A percentile compares a stretch with the other conserved stretches of the same genome.
Conservation (phyloP, 371 early-diverging fungal genomes). For the Mucor saturninus region DNA sequence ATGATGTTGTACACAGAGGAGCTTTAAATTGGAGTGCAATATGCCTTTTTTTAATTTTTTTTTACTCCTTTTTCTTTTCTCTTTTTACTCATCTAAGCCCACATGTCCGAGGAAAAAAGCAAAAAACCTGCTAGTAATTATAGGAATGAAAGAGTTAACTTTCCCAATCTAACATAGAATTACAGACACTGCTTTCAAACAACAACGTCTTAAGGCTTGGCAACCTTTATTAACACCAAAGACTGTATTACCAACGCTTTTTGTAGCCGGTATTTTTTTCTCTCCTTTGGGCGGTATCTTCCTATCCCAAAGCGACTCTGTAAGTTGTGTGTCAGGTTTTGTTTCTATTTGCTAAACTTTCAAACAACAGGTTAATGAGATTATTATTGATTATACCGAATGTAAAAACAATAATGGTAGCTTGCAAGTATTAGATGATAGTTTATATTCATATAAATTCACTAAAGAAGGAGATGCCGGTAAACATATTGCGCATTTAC, state of each 20-base stretch:
- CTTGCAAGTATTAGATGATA: slow-evolving; percentile 6
- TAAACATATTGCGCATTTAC: slow-evolving; percentile 13
- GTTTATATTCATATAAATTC: slow-evolving; percentile 46
- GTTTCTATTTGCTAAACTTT: background rate
- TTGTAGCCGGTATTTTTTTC: slow-evolving; percentile 82
- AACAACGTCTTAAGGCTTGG: slow-evolving; percentile 92
- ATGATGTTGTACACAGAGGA: no score
- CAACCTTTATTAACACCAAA: slow-evolving; percentile 92
- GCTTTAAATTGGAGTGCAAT: no score
- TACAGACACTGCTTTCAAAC: slow-evolving; percentile 88
- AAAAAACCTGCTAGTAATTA: slow-evolving; percentile 53
- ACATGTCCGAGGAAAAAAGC: slow-evolving; percentile 49
- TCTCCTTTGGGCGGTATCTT: slow-evolving; percentile 83
- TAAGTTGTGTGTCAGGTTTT: slow-evolving; percentile 13
- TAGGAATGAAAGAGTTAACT: background rate
- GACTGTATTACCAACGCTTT: slow-evolving; percentile 86
- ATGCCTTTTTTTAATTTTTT: background rate
- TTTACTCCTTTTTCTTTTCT: slow-evolving; percentile 14
- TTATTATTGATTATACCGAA: slow-evolving; percentile 84
- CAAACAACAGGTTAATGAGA: slow-evolving; percentile 61
- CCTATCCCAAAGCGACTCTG: slow-evolving; percentile 62
- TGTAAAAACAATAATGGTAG: slow-evolving; percentile 55
- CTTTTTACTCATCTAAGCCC: slow-evolving; percentile 3
- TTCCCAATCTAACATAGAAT: background rate
- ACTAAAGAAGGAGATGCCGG: slow-evolving; percentile 47